These are phyloP conservation scores for Gossypium aridum DNA, from an alignment of 441 rosid genomes.

Conservation along the genomic window DNA sequence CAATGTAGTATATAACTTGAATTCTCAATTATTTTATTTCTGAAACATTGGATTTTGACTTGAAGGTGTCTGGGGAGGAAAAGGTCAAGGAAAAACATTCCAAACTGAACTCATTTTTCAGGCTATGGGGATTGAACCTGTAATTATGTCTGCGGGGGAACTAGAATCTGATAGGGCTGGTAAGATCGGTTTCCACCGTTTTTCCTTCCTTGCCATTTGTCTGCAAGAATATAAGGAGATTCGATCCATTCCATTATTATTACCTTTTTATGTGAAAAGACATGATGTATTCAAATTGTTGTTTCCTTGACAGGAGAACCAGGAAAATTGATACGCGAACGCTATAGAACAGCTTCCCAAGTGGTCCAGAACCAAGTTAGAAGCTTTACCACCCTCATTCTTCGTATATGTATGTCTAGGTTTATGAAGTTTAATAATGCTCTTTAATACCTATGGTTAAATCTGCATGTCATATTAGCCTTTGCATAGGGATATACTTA, in stretches of 20 bases:
- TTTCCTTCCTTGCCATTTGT: not conserved
- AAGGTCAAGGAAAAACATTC: constrained; percentile 96
- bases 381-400: constrained; percentile 42
- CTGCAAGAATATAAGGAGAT: constrained; percentile 1
- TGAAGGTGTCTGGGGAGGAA: constrained; percentile 97
- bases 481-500: not conserved
- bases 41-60: constrained; percentile 11
- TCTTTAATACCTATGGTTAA: constrained; percentile 4
- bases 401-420: constrained; percentile 42
- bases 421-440: constrained; percentile 11
- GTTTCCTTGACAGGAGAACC: constrained; percentile 65
- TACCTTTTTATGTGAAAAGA: not conserved
- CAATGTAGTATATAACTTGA: not conserved
- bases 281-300: not conserved
- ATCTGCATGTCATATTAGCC: not conserved
- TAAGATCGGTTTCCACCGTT: constrained; percentile 21
- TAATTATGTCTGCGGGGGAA: constrained; percentile 96
- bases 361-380: constrained; percentile 97
- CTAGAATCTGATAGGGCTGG: constrained; percentile 96
- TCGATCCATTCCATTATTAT: not conserved
- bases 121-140: constrained; percentile 86
- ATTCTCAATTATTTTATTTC: not conserved
- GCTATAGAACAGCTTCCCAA: constrained; percentile 96
- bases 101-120: constrained; percentile 94
- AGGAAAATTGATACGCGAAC: constrained; percentile 85